phyloP scores from a whole-genome alignment of 148 eudicot genomes.

The Fagopyrum esculentum region DNA sequence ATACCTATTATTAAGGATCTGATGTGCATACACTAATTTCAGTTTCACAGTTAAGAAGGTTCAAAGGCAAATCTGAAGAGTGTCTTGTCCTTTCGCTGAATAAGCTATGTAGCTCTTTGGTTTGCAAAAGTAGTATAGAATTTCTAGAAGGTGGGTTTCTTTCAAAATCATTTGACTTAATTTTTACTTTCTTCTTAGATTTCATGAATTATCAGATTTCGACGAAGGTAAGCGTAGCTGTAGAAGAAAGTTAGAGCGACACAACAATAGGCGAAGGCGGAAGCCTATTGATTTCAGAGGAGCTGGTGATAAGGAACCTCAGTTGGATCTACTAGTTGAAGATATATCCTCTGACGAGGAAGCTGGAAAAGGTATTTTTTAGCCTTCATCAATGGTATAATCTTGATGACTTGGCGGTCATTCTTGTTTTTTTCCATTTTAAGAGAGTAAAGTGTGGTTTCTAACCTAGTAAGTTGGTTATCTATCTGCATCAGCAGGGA shows the following conservation, averaged over 20 bases:
- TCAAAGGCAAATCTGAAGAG: neutral
- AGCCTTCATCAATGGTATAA: no score
- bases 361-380: constrained; percentile 46
- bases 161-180: no score
- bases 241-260: constrained; percentile 87
- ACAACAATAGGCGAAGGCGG: constrained; percentile 85
- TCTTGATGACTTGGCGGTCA: neutral
- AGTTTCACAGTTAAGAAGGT: neutral
- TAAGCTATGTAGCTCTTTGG: no score
- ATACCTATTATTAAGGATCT: no score
- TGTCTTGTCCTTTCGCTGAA: neutral
- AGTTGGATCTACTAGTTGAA: constrained; percentile 35
- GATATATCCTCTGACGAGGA: constrained; percentile 62
- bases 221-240: constrained; percentile 99
- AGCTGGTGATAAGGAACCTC: constrained; percentile 42
- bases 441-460: neutral
- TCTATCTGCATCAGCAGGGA: neutral
- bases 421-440: neutral
- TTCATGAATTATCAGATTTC: constrained; percentile 84
- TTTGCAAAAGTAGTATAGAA: no score
- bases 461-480: no score
- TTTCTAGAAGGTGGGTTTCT: no score
- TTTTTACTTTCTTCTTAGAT: constrained; percentile 41
- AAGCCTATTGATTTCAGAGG: constrained; percentile 51
- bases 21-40: neutral